Base-by-base conservation (phyloP, 83 land plant genomes). In the Picea mariana region DNA sequence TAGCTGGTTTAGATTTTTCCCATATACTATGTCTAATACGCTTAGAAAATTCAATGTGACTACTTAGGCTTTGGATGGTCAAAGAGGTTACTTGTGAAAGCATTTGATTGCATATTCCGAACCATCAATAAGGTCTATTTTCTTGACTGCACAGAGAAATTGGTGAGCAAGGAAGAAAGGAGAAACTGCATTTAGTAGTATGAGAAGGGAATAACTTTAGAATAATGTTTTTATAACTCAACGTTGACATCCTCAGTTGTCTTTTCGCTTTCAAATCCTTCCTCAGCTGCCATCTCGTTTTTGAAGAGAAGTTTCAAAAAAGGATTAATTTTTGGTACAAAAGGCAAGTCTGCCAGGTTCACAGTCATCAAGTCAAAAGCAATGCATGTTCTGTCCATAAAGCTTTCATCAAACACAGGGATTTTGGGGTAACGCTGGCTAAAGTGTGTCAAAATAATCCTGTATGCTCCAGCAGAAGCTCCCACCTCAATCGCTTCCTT, bases 401-500 rank as follows among this genome's bases (percentile, higher is more conserved):
- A 90, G 66, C 84, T 83, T 62, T 93, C 94, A 75, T 93, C 93
- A 60, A 97, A 88, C 6, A 97, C 96, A 13, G 99, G 99, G 23
- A 97, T 91, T 75, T 97, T 97, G 1, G 99, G 98, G 87, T 97
- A 97, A 62, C 99, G 89, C 82, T 97, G 99, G 87, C 99, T 97
- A 85, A 97, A 97, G 80, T 97, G 99, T 0, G 99, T 97, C 44
- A 97, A 90, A 71, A 97, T 93, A 55, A 92, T 89, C 9, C 99
- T 87, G 72, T 97, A 97, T 2, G 84, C 99, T 34, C 89, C 94
- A 8, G 98, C 96, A 52, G 92, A 62, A 21, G 78, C 78, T 8
- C 98, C 99, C 40, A 91, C 90, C 52, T 91, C 92, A n/a, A 97
- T 86, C 4, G 99, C 99, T 88, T 97, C 99, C 77, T 80, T 87